Base-by-base conservation (phyloP, 306 rosid species). In the Canavalia ensiformis region DNA sequence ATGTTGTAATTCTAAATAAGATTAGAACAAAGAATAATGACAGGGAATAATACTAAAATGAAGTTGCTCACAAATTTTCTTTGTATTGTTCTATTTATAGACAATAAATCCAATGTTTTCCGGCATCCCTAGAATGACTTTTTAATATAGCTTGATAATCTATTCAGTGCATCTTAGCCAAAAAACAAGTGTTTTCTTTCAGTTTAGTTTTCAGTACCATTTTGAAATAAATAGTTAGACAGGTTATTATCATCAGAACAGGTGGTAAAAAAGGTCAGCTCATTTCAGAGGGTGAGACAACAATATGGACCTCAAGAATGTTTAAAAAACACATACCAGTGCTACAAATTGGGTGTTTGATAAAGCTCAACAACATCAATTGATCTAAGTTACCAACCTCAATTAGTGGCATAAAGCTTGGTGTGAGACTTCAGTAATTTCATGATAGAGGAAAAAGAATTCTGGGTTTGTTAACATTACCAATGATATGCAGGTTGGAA, bases 401-500 rank as follows among this genome's bases (percentile, higher is more conserved):
- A 18, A 18, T 18, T 18, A 18, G 25, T 18, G 25, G 25, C 68
- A 87, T 44, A 82, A 76, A 55, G 67, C 51, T 60, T 82, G 66
- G 76, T 72, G 74, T 68, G 28, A 60, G 31, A 62, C 7, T 80
- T 52, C 30, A 75, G 71, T 64, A 62, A 85, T 52, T 56, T 31
- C 18, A 73, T 13, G 63, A 59, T 9, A 67, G 54, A 37, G 72
- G 69, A 66, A 79, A 80, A 59, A 74, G 18, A 44, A 11, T 73
- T 64, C 11, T 54, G 39, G 41, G 58, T 68, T 77, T 74, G 76
- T 51, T 77, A 71, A 60, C 55, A 52, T 91, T 91, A 93, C 99
- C 62, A 94, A 92, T 34, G 93, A 81, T 77, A 86, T 75, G 77
- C 57, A 90, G 54, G 92, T 84, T 29, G 98, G 97, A 46, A 18